Conservation (phyloP, 495 filamentous ascomycete genomes). For the Penicillium pancosmium region DNA sequence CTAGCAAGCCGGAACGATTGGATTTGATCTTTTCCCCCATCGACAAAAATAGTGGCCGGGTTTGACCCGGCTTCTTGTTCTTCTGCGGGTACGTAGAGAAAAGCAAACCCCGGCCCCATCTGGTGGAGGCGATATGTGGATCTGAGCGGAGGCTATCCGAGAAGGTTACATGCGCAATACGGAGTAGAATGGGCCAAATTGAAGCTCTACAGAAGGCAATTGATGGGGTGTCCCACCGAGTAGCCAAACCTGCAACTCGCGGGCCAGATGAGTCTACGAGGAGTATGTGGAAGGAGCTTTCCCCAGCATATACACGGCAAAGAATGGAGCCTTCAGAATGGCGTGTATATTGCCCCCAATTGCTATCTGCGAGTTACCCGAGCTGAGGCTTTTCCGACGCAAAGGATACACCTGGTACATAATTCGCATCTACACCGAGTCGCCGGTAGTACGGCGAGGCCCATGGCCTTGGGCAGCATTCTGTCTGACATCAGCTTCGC, state of each 20-base stretch:
- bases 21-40: background rate
- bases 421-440: conserved; percentile 18
- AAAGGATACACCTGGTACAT: conserved; percentile 16
- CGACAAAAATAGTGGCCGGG: conserved; percentile 1
- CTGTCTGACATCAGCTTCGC: conserved; percentile 18
- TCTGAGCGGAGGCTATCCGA: conserved; percentile 2
- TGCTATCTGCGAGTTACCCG: conserved; percentile 7
- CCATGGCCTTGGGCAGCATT: conserved; percentile 14
- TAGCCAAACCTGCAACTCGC: background rate
- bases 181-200: background rate
- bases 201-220: background rate
- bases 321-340: background rate
- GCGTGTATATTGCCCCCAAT: background rate
- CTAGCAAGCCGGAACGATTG: conserved; percentile 7
- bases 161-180: background rate
- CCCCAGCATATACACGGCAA: background rate
- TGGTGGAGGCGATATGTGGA: conserved; percentile 13
- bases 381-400: conserved; percentile 18
- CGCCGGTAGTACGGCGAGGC: conserved; percentile 7
- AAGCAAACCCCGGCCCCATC: conserved; percentile 20
- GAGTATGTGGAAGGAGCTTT: no score
- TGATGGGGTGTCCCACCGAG: background rate
- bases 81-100: conserved; percentile 1
- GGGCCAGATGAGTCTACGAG: background rate
- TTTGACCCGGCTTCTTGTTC: background rate